A percentile compares a stretch with the other conserved stretches of the same genome.
Evolutionary conservation across 208 protist genomes (phyloP).

Genomic region (Leishmania tropica): DNA sequence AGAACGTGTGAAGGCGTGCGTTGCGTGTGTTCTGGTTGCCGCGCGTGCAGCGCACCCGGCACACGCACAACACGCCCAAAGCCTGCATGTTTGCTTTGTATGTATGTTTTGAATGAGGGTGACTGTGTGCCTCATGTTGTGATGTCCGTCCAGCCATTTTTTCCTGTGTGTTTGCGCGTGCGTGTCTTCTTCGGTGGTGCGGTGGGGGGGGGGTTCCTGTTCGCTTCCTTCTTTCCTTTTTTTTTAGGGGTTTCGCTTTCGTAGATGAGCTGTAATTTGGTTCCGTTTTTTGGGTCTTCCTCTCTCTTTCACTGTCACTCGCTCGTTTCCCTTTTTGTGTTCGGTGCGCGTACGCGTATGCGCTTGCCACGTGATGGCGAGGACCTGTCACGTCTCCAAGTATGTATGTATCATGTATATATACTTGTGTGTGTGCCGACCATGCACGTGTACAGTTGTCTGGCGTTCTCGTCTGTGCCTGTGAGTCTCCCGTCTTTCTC

Average conservation of each 20-base stretch:
- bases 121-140: background rate
- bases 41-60: no score
- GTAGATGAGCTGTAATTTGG: background rate
- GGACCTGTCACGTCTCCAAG: background rate
- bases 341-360: no score
- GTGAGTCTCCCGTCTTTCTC: background rate
- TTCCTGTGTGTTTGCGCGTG: background rate
- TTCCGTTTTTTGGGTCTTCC: background rate
- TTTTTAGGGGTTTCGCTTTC: background rate
- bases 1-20: no score
- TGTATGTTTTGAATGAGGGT: background rate
- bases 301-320: background rate
- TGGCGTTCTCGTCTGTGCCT: background rate
- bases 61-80: no score
- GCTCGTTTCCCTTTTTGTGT: background rate
- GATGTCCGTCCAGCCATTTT: background rate
- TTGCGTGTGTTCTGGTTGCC: no score
- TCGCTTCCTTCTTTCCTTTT: no score
- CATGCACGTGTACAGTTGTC: background rate
- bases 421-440: conserved; percentile 1
- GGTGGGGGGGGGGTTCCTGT: no score
- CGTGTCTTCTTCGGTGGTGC: no score
- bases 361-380: background rate
- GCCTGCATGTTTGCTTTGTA: background rate
- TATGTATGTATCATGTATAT: conserved; percentile 1